These are phyloP conservation scores for Aechmea fasciata DNA, from an alignment of 176 grass and related monocot species.

Conservation along the genomic window DNA sequence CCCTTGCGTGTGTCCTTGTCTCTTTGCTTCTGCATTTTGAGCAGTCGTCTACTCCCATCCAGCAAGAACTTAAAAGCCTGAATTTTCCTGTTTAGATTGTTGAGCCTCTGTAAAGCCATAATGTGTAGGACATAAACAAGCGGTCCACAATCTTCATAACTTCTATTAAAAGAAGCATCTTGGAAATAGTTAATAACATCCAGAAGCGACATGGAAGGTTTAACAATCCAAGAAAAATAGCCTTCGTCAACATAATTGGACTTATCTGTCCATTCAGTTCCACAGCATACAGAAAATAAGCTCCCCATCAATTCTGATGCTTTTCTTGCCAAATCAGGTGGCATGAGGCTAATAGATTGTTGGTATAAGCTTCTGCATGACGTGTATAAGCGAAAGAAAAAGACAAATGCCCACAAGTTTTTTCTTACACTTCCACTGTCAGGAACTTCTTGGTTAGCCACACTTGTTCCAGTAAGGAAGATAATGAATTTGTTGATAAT, in stretches of 20 bases:
- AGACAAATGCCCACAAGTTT: conserved; percentile 44
- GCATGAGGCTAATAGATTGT: conserved; percentile 73
- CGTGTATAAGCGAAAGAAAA: conserved; percentile 65
- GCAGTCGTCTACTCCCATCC: conserved; percentile 26
- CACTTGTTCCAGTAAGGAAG: conserved; percentile 28
- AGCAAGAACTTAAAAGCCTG: conserved; percentile 58
- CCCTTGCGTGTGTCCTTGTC: conserved; percentile 24
- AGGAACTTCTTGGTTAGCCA: conserved; percentile 28
- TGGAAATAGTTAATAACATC: conserved; percentile 49
- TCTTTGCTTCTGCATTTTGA: conserved; percentile 26
- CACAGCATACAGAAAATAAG: conserved; percentile 48
- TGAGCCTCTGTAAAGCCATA: conserved; percentile 69
- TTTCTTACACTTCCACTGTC: conserved; percentile 28
- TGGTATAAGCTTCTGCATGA: conserved; percentile 67
- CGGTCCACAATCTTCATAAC: conserved; percentile 23
- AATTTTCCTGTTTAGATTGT: conserved; percentile 81
- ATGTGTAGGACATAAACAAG: conserved; percentile 53
- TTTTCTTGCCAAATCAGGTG: conserved; percentile 62
- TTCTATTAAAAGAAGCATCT: conserved; percentile 36
- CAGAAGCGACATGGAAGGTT: conserved; percentile 43
- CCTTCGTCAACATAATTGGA: conserved; percentile 35
- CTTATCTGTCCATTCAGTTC: conserved; percentile 62
- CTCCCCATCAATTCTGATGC: conserved; percentile 52
- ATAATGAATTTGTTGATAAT: conserved; percentile 32
- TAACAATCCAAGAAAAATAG: conserved; percentile 81